Conservation (phyloP, 2,329 filamentous ascomycete species). For the Colletotrichum acutatum region DNA sequence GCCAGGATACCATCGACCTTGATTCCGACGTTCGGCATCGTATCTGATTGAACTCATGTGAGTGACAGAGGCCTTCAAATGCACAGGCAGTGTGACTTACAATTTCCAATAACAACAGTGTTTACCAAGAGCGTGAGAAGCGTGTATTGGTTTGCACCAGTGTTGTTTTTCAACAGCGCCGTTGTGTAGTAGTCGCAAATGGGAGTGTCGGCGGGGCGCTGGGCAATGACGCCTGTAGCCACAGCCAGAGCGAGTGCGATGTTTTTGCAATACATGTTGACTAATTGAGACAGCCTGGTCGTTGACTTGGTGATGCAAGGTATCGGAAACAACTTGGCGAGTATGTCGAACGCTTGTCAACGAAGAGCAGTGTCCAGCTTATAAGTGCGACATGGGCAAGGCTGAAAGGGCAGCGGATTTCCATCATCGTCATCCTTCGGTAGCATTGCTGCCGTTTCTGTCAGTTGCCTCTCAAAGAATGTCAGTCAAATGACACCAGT, state of each 20-base stretch:
- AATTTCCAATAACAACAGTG: slow-evolving; percentile 73
- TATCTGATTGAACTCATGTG: slow-evolving; percentile 50
- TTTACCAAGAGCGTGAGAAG: slow-evolving; percentile 69
- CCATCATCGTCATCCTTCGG: background rate
- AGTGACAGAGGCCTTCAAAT: background rate
- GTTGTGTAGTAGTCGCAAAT: slow-evolving; percentile 75
- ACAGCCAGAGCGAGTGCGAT: slow-evolving; percentile 40
- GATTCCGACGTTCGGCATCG: slow-evolving; percentile 62
- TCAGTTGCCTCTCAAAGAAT: background rate
- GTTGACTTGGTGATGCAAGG: background rate
- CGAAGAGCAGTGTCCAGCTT: background rate
- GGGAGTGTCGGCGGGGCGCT: slow-evolving; percentile 59
- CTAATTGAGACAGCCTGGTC: background rate
- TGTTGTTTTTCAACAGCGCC: slow-evolving; percentile 68
- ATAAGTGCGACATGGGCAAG: background rate
- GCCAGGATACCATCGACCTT: slow-evolving; percentile 68
- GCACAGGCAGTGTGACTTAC: slow-evolving; percentile 42
- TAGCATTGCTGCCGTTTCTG: background rate
- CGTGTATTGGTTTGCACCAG: slow-evolving; percentile 65
- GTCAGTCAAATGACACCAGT: background rate
- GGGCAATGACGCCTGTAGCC: slow-evolving; percentile 46
- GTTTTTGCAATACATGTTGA: slow-evolving; percentile 43
- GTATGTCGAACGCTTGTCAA: background rate
- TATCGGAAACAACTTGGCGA: background rate
- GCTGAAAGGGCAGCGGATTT: too few species aligned